A percentile compares a stretch with the other conserved stretches of the same genome.
These are phyloP conservation scores for Aspergillus campestris DNA, from an alignment of 495 filamentous ascomycete species.

Conservation along the genomic window DNA sequence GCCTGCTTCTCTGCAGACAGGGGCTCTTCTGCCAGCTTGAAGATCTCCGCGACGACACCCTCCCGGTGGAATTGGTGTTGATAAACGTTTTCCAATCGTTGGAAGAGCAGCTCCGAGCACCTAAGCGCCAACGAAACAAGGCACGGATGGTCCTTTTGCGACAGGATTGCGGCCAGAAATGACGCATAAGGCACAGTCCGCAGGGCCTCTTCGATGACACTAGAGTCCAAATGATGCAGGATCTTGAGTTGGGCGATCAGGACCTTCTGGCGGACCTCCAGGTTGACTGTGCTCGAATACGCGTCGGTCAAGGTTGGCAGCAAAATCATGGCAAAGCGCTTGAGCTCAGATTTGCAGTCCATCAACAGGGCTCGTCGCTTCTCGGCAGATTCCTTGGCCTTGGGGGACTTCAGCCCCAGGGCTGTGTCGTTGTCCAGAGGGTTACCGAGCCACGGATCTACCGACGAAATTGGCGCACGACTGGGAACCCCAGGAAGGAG, in stretches of 20 bases:
- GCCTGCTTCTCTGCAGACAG: constrained; percentile 29
- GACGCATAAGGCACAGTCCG: constrained; percentile 96
- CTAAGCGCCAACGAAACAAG: constrained; percentile 81
- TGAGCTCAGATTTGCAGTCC: constrained; percentile 74
- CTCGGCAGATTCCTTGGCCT: constrained; percentile 57
- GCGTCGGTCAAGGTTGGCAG: constrained; percentile 95
- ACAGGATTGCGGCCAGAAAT: constrained; percentile 89
- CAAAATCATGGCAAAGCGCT: constrained; percentile 89
- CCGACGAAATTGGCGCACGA: constrained; percentile 26
- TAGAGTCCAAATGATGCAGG: constrained; percentile 85
- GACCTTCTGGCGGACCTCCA: constrained; percentile 96
- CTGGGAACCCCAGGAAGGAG: constrained; percentile 56
- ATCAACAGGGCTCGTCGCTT: constrained; percentile 70
- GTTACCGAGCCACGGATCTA: constrained; percentile 46
- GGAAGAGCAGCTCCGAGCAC: constrained; percentile 78
- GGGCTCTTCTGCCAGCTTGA: constrained; percentile 57
- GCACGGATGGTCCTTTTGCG: constrained; percentile 86
- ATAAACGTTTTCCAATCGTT: constrained; percentile 77
- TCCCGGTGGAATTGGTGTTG: constrained; percentile 96
- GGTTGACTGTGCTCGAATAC: constrained; percentile 95
- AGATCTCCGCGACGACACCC: constrained; percentile 88
- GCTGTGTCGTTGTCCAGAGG: constrained; percentile 31
- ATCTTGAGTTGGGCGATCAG: constrained; percentile 93
- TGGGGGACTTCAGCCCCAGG: constrained; percentile 27
- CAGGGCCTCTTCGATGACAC: constrained; percentile 77